Percentiles rank a stretch among this genome's conserved stretches.
Evolutionary conservation across 2,329 filamentous ascomycete species (phyloP).

Genomic region (Huntiella omanensis): DNA sequence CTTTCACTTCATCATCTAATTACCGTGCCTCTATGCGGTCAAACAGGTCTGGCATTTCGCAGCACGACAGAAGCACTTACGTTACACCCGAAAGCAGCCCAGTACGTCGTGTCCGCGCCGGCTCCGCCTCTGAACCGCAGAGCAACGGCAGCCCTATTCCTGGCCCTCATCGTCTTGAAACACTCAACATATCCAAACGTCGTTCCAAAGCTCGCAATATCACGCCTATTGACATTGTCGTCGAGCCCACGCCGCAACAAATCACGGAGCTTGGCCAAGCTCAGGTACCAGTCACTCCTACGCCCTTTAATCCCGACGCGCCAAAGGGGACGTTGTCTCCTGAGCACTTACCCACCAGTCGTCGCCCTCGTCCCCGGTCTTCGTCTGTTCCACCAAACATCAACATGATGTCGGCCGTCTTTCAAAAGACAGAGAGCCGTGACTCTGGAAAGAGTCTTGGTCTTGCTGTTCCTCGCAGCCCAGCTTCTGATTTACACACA

Average conservation of each 20-base stretch:
- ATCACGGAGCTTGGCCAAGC: conserved; percentile 3
- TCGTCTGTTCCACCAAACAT: conserved; percentile 19
- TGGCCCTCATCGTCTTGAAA: too few species aligned
- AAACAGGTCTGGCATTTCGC: background rate
- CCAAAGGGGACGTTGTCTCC: conserved; percentile 1
- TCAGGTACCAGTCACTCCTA: conserved; percentile 1
- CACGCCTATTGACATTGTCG: conserved; percentile 4
- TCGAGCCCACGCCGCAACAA: conserved; percentile 7
- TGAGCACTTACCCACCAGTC: background rate
- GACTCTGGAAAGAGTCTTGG: conserved; percentile 33
- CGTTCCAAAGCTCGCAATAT: conserved; percentile 9
- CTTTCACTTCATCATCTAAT: background rate
- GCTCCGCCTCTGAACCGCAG: background rate
- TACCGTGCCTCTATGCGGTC: background rate
- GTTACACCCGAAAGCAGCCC: background rate
- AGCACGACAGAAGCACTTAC: background rate
- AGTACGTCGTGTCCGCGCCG: background rate
- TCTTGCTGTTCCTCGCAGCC: conserved; percentile 10
- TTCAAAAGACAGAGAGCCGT: conserved; percentile 21
- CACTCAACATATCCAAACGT: conserved; percentile 2
- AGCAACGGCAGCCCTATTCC: background rate
- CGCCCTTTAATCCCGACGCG: background rate
- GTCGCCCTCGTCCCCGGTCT: conserved; percentile 13
- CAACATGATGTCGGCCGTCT: conserved; percentile 11
- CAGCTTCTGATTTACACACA: background rate